These are phyloP conservation scores for Globisporangium mamillatum DNA, from an alignment of 352 stramenopile genomes.

Conservation along the genomic window DNA sequence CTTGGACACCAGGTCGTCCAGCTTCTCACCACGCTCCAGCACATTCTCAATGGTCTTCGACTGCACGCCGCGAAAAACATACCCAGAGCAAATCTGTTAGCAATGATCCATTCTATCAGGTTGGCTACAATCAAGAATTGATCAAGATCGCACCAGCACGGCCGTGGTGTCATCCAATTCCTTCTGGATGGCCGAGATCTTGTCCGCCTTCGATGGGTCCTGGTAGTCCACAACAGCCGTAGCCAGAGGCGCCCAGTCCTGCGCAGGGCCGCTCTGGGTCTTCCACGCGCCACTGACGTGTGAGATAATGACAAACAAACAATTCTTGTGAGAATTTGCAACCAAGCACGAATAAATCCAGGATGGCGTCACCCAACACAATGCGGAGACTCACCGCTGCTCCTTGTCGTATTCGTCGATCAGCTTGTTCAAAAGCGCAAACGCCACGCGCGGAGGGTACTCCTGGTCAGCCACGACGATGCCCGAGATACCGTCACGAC, in stretches of 20 bases:
- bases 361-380: conserved; percentile 14
- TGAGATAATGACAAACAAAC: conserved; percentile 22
- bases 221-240: conserved; percentile 97
- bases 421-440: conserved; percentile 95
- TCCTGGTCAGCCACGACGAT: conserved; percentile 97
- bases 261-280: conserved; percentile 60
- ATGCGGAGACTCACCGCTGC: conserved; percentile 29
- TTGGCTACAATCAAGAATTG: not conserved
- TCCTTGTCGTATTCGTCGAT: conserved; percentile 95
- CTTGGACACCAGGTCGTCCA: conserved; percentile 98
- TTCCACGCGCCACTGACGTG: conserved; percentile 47
- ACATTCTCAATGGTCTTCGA: conserved; percentile 99
- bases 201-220: conserved; percentile 97
- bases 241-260: conserved; percentile 87
- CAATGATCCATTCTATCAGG: not conserved
- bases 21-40: conserved; percentile 97
- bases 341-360: conserved; percentile 10
- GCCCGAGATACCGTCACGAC: conserved; percentile 94
- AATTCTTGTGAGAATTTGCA: conserved; percentile 23
- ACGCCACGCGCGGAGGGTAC: conserved; percentile 98
- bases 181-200: conserved; percentile 99
- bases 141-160: conserved; percentile 78
- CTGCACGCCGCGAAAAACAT: conserved; percentile 18
- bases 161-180: conserved; percentile 99
- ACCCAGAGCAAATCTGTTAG: conserved; percentile 1